Conservation (phyloP, 495 filamentous ascomycete genomes). For the Aspergillus saccharolyticus region DNA sequence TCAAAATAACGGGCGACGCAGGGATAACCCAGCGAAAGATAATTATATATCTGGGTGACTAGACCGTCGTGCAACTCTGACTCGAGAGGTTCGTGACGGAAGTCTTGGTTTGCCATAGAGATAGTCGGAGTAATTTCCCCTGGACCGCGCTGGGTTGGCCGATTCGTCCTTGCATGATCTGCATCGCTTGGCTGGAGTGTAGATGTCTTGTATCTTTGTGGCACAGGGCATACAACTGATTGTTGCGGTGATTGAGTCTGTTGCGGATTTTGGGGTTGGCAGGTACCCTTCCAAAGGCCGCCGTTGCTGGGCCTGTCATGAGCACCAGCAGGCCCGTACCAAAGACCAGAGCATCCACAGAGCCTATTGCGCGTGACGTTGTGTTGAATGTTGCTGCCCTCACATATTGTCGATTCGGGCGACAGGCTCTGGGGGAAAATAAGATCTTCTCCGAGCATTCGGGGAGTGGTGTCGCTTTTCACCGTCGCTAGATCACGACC, state of each 20-base stretch:
- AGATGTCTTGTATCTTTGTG: neutral
- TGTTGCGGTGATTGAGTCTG: slow-evolving; percentile 6
- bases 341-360: slow-evolving; percentile 33
- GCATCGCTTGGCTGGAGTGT: neutral
- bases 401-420: slow-evolving; percentile 74
- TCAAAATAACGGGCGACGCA: slow-evolving; percentile 77
- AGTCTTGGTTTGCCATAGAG: slow-evolving; percentile 42
- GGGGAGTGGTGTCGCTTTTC: slow-evolving; percentile 58
- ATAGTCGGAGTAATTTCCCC: neutral
- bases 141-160: neutral
- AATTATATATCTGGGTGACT: slow-evolving; percentile 93
- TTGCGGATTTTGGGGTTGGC: slow-evolving; percentile 22
- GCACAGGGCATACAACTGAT: slow-evolving; percentile 19
- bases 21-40: slow-evolving; percentile 86
- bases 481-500: slow-evolving; percentile 43
- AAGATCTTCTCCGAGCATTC: slow-evolving; percentile 78
- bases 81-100: slow-evolving; percentile 49
- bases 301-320: slow-evolving; percentile 34
- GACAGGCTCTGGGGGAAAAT: slow-evolving; percentile 71
- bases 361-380: slow-evolving; percentile 37
- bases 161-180: neutral
- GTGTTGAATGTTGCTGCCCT: slow-evolving; percentile 51
- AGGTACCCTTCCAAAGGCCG: slow-evolving; percentile 66
- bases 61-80: slow-evolving; percentile 76
- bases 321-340: slow-evolving; percentile 28